Evolutionary conservation across 129 eudicot genomes (phyloP).

Genomic region (Cynara cardunculus): DNA sequence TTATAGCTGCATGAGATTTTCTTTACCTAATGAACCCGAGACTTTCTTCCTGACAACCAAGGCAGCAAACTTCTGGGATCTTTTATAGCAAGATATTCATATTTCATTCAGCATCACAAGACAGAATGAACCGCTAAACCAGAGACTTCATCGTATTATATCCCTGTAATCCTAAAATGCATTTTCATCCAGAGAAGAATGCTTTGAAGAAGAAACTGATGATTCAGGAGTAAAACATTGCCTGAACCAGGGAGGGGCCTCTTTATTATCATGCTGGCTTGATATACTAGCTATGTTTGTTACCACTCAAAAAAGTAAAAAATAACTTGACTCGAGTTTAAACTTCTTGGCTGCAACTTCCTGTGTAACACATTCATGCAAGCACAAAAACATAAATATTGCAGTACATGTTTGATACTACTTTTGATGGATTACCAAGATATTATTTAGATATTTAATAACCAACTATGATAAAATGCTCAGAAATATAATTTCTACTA

Average conservation of each 20-base stretch:
- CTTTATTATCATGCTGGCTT: neutral
- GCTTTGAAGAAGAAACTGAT: neutral
- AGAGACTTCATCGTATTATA: neutral
- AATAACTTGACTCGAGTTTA: neutral
- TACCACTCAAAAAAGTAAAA: neutral
- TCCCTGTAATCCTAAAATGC: neutral
- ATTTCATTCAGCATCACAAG: neutral
- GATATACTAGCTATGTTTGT: neutral
- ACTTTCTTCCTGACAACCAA: neutral
- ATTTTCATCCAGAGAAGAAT: neutral
- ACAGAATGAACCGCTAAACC: neutral
- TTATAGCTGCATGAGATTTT: neutral
- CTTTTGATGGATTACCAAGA: neutral
- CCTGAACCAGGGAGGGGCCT: neutral
- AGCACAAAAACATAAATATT: conserved; percentile 9
- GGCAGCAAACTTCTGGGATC: neutral
- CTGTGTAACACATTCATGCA: neutral
- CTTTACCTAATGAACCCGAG: neutral
- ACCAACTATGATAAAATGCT: neutral
- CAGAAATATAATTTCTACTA: neutral
- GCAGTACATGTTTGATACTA: neutral
- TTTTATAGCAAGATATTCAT: neutral
- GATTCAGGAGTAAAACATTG: neutral
- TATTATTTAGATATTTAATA: neutral
- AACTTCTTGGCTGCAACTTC: conserved; percentile 6